phyloP scores from a whole-genome alignment of 2,329 filamentous ascomycete genomes.

The Cladophialophora carrionii region DNA sequence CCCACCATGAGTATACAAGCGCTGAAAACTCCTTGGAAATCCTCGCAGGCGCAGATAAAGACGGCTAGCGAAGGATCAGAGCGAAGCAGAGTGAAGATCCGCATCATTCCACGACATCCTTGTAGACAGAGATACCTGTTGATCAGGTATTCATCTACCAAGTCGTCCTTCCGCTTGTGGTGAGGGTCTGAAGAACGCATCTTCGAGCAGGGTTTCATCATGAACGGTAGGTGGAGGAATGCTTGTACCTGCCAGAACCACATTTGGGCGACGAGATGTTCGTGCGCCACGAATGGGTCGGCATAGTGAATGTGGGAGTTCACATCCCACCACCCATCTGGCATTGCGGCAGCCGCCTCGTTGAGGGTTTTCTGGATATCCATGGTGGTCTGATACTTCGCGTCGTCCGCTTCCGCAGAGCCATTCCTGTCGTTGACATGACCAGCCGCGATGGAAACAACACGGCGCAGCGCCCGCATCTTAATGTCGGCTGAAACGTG shows the following conservation, averaged over 20 bases:
- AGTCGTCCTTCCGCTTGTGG: background rate
- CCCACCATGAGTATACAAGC: slow-evolving; percentile 35
- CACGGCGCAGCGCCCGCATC: slow-evolving; percentile 34
- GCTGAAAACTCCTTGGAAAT: slow-evolving; percentile 36
- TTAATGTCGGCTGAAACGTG: slow-evolving; percentile 24
- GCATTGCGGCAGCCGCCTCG: slow-evolving; percentile 30
- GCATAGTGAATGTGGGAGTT: slow-evolving; percentile 20
- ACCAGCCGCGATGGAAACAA: slow-evolving; percentile 32
- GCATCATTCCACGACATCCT: slow-evolving; percentile 31
- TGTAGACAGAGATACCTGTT: slow-evolving; percentile 32
- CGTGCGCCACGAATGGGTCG: slow-evolving; percentile 26
- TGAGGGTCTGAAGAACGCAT: background rate
- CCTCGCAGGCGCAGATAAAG: slow-evolving; percentile 37
- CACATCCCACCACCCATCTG: slow-evolving; percentile 33
- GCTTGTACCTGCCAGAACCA: slow-evolving; percentile 38
- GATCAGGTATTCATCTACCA: slow-evolving; percentile 21
- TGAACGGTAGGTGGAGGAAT: slow-evolving; percentile 36
- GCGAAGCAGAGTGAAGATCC: slow-evolving; percentile 32
- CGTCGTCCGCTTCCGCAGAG: slow-evolving; percentile 14
- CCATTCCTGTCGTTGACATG: slow-evolving; percentile 35
- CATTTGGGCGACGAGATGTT: slow-evolving; percentile 34
- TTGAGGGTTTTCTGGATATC: slow-evolving; percentile 27
- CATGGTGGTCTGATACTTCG: slow-evolving; percentile 23
- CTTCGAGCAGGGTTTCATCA: slow-evolving; percentile 27
- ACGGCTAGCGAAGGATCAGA: slow-evolving; percentile 34